Base-by-base conservation (phyloP, 2,329 filamentous ascomycete genomes). In the Trichoderma pleuroti region DNA sequence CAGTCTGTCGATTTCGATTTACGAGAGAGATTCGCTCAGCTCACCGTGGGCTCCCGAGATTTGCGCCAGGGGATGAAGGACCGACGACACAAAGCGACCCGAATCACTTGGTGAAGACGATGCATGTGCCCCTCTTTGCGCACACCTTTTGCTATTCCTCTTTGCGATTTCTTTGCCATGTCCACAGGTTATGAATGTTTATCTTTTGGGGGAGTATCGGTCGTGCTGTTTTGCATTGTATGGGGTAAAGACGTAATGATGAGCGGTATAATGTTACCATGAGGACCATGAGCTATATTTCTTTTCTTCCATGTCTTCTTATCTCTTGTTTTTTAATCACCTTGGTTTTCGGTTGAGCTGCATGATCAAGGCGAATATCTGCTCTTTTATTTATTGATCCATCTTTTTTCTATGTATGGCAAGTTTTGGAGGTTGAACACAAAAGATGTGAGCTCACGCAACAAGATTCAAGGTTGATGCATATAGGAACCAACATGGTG, bases 1-100 rank as follows among this genome's bases (percentile, higher is more conserved):
- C 82, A 84, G 70, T 80, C 85, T 0, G 86, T 87, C 24, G 84
- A 88, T 72, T 89, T 89, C 74, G 84, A 89, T 74, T 80, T 89
- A 61, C 84, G 85, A 36, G 81, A 84, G 62, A 83, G 85, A 59
- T 81, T 79, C 67, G 87, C 87, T 5, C 78, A 81, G 11, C 78
- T 89, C 30, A 80, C 83, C 71, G 86, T 88, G 36, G 87, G 87
- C n/a, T 86, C 86, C 10, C 80, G 87, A 52, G 84, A 84, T 8
- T 76, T 86, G n/a, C 82, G 80, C 5, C 81, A 82, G 1, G 85
- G 83, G 0, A 78, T 81, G 68, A 80, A 78, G 1, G 86, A 89
- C 74, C 73, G 81, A 36, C 85, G 86, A 72, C 84, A 82, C 6
- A 81, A 81, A n/a, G 77, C 79, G 52, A 86, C 83, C 16, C 78